A percentile compares a stretch with the other conserved stretches of the same genome.
These are phyloP conservation scores for Corylus avellana DNA, from an alignment of 306 rosid species.

Conservation along the genomic window DNA sequence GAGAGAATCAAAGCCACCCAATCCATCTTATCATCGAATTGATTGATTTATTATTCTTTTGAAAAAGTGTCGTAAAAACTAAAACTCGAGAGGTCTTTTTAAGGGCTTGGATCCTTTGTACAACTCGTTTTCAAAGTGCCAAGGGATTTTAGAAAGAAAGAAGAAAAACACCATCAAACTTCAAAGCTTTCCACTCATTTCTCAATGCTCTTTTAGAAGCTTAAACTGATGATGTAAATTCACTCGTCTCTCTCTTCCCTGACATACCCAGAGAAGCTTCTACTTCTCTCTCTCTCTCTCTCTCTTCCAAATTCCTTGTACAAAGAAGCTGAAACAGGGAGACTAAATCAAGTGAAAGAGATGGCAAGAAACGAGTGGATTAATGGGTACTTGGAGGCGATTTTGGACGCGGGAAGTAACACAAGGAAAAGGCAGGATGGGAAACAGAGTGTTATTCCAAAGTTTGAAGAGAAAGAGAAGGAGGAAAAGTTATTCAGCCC, in stretches of 20 bases:
- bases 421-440: constrained; percentile 38
- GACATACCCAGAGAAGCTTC: background rate
- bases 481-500: constrained; percentile 60
- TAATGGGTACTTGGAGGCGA: constrained; percentile 77
- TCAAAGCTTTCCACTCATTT: constrained; percentile 4
- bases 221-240: background rate
- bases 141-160: background rate
- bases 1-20: constrained; percentile 54
- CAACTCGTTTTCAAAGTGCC: constrained; percentile 34
- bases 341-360: background rate
- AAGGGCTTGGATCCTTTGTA: constrained; percentile 17
- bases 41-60: background rate
- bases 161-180: background rate
- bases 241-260: background rate
- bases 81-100: constrained; percentile 28
- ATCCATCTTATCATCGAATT: constrained; percentile 34
- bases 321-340: background rate
- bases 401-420: constrained; percentile 64
- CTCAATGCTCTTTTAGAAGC: constrained; percentile 6
- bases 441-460: constrained; percentile 33
- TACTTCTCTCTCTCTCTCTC: background rate
- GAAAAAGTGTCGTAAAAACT: background rate
- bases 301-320: background rate
- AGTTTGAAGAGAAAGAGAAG: constrained; percentile 38
- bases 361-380: constrained; percentile 76